A percentile compares a stretch with the other conserved stretches of the same genome.
These are phyloP conservation scores for Fagus crenata DNA, from an alignment of 306 rosid genomes.

Conservation along the genomic window DNA sequence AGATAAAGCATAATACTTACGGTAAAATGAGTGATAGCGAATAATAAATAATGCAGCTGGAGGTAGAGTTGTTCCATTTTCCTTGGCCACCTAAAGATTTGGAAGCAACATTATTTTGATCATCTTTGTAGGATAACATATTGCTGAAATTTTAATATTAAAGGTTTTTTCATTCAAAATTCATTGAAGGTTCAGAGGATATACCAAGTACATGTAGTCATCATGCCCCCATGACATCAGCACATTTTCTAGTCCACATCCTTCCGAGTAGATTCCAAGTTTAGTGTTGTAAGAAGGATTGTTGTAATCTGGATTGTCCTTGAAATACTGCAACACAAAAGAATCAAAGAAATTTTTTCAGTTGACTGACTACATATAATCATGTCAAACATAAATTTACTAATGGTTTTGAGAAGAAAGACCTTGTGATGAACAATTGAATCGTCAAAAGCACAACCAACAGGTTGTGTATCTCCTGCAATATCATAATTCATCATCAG, in stretches of 20 bases:
- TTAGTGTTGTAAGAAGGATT: constrained; percentile 31
- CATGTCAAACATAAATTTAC: not conserved
- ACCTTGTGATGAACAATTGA: constrained; percentile 47
- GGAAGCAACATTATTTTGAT: not conserved
- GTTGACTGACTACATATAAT: not conserved
- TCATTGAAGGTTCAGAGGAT: not conserved
- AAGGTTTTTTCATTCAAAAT: not conserved
- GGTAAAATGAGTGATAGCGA: constrained; percentile 50
- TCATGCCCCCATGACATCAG: constrained; percentile 59
- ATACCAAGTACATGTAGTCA: constrained; percentile 49
- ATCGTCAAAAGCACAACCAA: constrained; percentile 47
- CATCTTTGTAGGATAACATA: too few relatives aligned
- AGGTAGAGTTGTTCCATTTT: constrained; percentile 46
- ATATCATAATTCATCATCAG: not conserved
- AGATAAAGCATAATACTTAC: constrained; percentile 10
- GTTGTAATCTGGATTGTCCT: constrained; percentile 37
- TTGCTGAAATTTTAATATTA: too few relatives aligned
- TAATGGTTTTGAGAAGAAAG: not conserved
- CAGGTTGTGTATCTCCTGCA: constrained; percentile 46
- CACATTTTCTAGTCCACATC: constrained; percentile 43
- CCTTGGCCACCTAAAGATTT: constrained; percentile 38
- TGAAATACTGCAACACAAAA: constrained; percentile 34
- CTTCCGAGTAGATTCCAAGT: constrained; percentile 38
- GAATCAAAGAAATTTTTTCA: not conserved
- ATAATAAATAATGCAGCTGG: constrained; percentile 40